These are phyloP conservation scores for Xanthoparmelia taractica DNA, from an alignment of 495 filamentous ascomycete species.

Conservation along the genomic window DNA sequence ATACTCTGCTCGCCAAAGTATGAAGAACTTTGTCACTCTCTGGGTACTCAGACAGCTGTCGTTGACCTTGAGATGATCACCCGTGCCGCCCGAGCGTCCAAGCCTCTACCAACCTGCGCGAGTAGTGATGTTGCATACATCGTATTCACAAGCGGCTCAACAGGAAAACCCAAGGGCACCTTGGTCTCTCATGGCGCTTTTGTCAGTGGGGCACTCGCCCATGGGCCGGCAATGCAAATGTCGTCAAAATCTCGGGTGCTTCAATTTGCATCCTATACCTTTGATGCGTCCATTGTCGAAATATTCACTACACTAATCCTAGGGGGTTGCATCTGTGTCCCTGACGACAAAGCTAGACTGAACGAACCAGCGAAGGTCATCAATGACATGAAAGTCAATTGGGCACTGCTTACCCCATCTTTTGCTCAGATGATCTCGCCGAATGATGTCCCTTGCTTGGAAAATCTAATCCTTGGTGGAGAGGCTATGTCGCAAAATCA, in stretches of 20 bases:
- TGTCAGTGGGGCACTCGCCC: conserved; percentile 22
- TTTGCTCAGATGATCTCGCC: conserved; percentile 35
- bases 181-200: conserved; percentile 62
- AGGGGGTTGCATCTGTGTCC: conserved; percentile 45
- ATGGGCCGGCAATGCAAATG: conserved; percentile 27
- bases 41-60: conserved; percentile 5
- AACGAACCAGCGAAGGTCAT: conserved; percentile 32
- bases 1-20: conserved; percentile 39
- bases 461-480: conserved; percentile 34
- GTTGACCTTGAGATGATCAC: conserved; percentile 8
- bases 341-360: conserved; percentile 32
- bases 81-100: not conserved
- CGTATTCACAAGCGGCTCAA: conserved; percentile 87
- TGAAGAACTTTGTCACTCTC: not conserved
- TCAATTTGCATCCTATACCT: conserved; percentile 42
- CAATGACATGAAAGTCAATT: conserved; percentile 32
- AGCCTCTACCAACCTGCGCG: conserved; percentile 1
- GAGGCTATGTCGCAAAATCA: conserved; percentile 38
- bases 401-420: conserved; percentile 38
- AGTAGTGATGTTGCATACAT: conserved; percentile 63
- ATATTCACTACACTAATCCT: conserved; percentile 35
- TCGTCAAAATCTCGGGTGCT: conserved; percentile 31
- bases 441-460: conserved; percentile 30
- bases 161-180: conserved; percentile 84
- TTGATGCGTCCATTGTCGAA: conserved; percentile 41